Conservation (phyloP, 441 rosid species). For the Eutrema salsugineum region DNA sequence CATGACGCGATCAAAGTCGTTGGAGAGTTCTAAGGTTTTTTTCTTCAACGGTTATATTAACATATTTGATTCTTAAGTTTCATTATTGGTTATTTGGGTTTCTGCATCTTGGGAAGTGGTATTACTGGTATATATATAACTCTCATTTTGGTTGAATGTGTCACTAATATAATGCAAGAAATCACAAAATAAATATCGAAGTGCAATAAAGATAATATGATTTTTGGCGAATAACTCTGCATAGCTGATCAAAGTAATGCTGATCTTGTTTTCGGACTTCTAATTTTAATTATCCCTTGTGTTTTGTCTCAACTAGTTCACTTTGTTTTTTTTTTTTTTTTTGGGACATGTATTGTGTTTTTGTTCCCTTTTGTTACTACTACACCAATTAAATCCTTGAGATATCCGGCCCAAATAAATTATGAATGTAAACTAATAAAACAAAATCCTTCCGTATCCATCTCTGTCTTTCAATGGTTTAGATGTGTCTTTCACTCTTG, state of each 20-base stretch:
- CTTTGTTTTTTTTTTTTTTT: no score
- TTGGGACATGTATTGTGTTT: no score
- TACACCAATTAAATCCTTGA: background rate
- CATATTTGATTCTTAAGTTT: conserved; percentile 20
- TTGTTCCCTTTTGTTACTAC: background rate
- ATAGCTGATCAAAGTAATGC: background rate
- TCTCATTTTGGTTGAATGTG: background rate
- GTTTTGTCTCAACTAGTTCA: background rate
- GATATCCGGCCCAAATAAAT: background rate
- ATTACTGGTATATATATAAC: conserved; percentile 14
- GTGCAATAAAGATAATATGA: background rate
- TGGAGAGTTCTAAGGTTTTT: conserved; percentile 57
- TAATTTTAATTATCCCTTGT: background rate
- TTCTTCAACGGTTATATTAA: background rate
- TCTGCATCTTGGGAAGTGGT: conserved; percentile 11
- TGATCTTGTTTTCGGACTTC: background rate
- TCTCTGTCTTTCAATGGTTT: background rate
- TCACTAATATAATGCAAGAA: conserved; percentile 11
- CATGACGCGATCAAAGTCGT: conserved; percentile 62
- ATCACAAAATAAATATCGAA: background rate
- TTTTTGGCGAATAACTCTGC: background rate
- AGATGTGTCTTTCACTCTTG: background rate
- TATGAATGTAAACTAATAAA: background rate
- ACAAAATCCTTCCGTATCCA: background rate
- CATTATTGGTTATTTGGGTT: conserved; percentile 10